Conservation (phyloP, 2,329 filamentous ascomycete genomes). For the Cadophora sp. region DNA sequence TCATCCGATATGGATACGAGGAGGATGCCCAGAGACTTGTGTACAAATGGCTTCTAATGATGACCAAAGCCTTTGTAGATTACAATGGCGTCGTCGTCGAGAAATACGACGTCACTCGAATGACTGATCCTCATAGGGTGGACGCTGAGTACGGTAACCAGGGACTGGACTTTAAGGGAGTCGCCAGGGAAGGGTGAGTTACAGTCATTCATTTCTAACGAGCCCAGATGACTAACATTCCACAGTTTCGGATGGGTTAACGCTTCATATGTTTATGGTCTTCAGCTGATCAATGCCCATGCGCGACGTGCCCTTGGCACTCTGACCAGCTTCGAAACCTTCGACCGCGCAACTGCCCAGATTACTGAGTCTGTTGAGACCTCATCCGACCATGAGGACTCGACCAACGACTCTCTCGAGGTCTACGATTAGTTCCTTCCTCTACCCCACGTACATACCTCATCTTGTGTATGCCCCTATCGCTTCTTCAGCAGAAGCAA, state of each 20-base stretch:
- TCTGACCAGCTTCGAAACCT: conserved; percentile 70
- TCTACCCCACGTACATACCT: neutral
- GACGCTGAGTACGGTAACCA: conserved; percentile 99
- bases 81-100: conserved; percentile 98
- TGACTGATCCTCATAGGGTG: conserved; percentile 89
- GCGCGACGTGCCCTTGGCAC: conserved; percentile 89
- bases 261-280: conserved; percentile 92
- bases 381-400: conserved; percentile 4
- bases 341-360: conserved; percentile 7
- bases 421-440: neutral
- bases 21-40: conserved; percentile 88
- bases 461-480: neutral
- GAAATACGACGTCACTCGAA: conserved; percentile 95
- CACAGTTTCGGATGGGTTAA: conserved; percentile 97
- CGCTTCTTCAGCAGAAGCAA: neutral
- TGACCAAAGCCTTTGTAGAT: conserved; percentile 97
- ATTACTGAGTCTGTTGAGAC: conserved; percentile 5
- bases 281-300: conserved; percentile 87
- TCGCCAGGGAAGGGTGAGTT: conserved; percentile 92
- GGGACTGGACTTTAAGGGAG: conserved; percentile 92
- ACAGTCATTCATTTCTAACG: neutral
- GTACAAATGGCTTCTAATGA: conserved; percentile 98
- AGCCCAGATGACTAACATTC: conserved; percentile 36
- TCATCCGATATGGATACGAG: conserved; percentile 89
- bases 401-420: neutral